phyloP scores from a whole-genome alignment of 1,284 basidiomycete genomes.

The Mycena sp. region DNA sequence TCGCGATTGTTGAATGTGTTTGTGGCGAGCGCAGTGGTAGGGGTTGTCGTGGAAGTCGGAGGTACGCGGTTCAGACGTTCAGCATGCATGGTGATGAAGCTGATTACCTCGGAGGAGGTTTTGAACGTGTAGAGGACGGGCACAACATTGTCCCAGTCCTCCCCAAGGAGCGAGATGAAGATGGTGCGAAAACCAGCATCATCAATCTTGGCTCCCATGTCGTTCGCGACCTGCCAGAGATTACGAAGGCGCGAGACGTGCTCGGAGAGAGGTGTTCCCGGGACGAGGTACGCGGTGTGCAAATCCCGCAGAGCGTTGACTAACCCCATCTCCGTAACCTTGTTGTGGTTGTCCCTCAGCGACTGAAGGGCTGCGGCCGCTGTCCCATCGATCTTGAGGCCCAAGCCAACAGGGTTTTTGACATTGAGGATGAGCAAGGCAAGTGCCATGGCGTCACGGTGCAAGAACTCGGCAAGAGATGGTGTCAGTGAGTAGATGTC shows the following conservation, averaged over 20 bases:
- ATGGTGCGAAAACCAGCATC: slow-evolving; percentile 14
- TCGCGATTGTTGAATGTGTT: neutral
- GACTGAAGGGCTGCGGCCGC: slow-evolving; percentile 30
- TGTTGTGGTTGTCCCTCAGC: slow-evolving; percentile 16
- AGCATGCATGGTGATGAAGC: slow-evolving; percentile 6
- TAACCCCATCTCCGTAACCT: slow-evolving; percentile 11
- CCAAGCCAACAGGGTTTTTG: slow-evolving; percentile 32
- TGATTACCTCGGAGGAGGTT: slow-evolving; percentile 16
- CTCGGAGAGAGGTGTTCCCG: slow-evolving; percentile 2
- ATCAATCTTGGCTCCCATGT: slow-evolving; percentile 4
- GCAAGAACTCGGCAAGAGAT: slow-evolving; percentile 26
- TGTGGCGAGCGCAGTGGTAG: neutral
- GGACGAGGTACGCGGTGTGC: neutral
- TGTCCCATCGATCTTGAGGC: slow-evolving; percentile 25
- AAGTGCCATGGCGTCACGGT: slow-evolving; percentile 25
- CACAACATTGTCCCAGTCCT: slow-evolving; percentile 17
- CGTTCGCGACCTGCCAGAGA: slow-evolving; percentile 17
- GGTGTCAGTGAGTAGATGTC: slow-evolving; percentile 20
- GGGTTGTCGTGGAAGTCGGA: neutral
- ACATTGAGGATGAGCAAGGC: slow-evolving; percentile 30
- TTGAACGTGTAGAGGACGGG: slow-evolving; percentile 1
- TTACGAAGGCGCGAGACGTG: slow-evolving; percentile 10
- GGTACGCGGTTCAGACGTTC: slow-evolving; percentile 5
- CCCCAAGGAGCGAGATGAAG: slow-evolving; percentile 13
- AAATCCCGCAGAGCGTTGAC: slow-evolving; percentile 15